Evolutionary conservation across 2,329 filamentous ascomycete genomes (phyloP), one percentile per base, ranked within the genome.

Genomic region (Talaromyces sp.): DNA sequence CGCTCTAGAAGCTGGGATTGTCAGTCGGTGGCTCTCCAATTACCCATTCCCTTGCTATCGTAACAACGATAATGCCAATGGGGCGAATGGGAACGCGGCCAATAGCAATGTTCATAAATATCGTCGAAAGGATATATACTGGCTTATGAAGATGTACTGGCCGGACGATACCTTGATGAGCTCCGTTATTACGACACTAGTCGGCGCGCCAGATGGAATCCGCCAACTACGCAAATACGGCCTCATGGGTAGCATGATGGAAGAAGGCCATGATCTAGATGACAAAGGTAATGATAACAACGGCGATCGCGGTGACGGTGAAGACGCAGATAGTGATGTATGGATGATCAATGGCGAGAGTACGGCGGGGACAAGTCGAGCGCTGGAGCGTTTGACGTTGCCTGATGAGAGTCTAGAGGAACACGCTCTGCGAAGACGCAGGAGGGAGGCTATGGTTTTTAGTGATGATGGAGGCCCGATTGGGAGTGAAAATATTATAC

Each of bases 381-480:
- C 73, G 72, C 65, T 70, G 71, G 65, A 73, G 59, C 67, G 72
- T 25, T n/a, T 59, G 67, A 66, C 75, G 66, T 61, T 69, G 11
- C 73, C 69, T 25, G 72, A 74, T 60, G 71, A 71, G 37, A 77
- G 68, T 54, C 65, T 69, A 5, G 74, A 76, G 65, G 90, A 93
- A 73, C 87, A 90, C 69, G 84, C 88, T 60, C 80, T 93, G 64
- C 82, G 92, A 64, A 84, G 92, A 67, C 84, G 91, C 57, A 84
- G 93, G 71, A 84, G 92, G 67, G 92, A 96, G 78, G 92, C 92
- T 4, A 93, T 97, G 85, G 92, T 97, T 21, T 80, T 96, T 62
- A 93, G 92, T 70, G 92, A 96, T 70, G 90, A 91, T n/a, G 91
- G 86, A 23, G 83, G 88, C 35, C 89, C 90, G 1, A 75, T 96